These are phyloP conservation scores for Penicillium sp. DNA, from an alignment of 2,329 filamentous ascomycete genomes.

Conservation along the genomic window DNA sequence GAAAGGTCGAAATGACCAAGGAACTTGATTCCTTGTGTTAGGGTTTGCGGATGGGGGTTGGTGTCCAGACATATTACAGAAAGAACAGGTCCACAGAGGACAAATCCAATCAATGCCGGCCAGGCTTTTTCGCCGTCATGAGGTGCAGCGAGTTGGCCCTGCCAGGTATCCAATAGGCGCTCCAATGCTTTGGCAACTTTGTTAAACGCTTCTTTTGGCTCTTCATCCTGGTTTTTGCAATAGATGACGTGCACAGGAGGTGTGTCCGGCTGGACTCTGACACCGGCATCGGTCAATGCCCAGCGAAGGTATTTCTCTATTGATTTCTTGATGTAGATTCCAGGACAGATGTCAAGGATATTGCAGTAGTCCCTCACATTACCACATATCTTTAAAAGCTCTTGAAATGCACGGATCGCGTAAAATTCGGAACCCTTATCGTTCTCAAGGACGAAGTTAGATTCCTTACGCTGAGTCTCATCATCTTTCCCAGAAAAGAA, in stretches of 20 bases:
- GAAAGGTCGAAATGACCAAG: slow-evolving; percentile 55
- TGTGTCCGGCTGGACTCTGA: slow-evolving; percentile 34
- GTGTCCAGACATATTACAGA: slow-evolving; percentile 52
- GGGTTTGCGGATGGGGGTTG: slow-evolving; percentile 26
- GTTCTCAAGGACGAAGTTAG: slow-evolving; percentile 48
- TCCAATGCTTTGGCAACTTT: slow-evolving; percentile 44
- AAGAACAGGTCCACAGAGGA: slow-evolving; percentile 54
- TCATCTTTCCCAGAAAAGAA: slow-evolving; percentile 40
- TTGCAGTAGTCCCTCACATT: slow-evolving; percentile 50
- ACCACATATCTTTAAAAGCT: slow-evolving; percentile 51
- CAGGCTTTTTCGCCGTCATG: slow-evolving; percentile 15
- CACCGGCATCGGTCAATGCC: slow-evolving; percentile 50
- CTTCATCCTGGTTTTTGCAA: slow-evolving; percentile 39
- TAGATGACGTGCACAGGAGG: slow-evolving; percentile 49
- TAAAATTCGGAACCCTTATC: slow-evolving; percentile 45
- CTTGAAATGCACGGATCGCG: slow-evolving; percentile 51
- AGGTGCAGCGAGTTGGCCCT: slow-evolving; percentile 23
- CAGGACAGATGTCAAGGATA: slow-evolving; percentile 35
- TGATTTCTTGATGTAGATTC: slow-evolving; percentile 39
- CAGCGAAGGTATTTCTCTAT: slow-evolving; percentile 53
- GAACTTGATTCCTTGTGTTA: slow-evolving; percentile 3
- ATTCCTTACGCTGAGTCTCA: slow-evolving; percentile 24
- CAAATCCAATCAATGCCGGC: slow-evolving; percentile 54
- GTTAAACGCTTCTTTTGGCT: slow-evolving; percentile 41
- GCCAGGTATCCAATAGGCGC: slow-evolving; percentile 44